These are phyloP conservation scores for Butyriboletus loyo DNA, from an alignment of 768 basidiomycete species.

Conservation along the genomic window DNA sequence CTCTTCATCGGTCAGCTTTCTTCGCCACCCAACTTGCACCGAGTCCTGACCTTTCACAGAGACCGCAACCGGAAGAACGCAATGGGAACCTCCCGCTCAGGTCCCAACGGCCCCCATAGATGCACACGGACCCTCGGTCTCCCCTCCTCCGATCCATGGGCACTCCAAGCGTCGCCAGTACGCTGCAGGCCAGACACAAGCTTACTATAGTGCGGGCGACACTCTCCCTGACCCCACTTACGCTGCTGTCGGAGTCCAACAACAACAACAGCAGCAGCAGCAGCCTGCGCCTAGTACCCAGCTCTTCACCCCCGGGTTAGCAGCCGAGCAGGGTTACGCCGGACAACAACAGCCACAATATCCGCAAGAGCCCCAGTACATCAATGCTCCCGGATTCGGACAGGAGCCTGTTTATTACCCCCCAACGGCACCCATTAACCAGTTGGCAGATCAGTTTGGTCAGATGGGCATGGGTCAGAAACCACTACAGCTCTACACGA, in stretches of 20 bases:
- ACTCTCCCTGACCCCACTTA: constrained; percentile 46
- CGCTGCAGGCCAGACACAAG: constrained; percentile 90
- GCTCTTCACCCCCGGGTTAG: constrained; percentile 85
- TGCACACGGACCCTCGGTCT: constrained; percentile 40
- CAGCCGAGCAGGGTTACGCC: constrained; percentile 63
- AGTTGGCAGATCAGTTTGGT: constrained; percentile 79
- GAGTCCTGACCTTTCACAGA: constrained; percentile 47
- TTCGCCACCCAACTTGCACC: constrained; percentile 4
- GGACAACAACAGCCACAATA: constrained; percentile 57
- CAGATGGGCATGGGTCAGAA: constrained; percentile 88
- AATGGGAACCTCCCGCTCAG: constrained; percentile 80
- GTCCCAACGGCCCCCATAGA: constrained; percentile 37
- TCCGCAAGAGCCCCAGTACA: constrained; percentile 42
- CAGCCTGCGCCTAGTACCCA: constrained; percentile 44
- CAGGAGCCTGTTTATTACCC: constrained; percentile 41
- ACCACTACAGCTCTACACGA: constrained; percentile 74
- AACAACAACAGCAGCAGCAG: neutral
- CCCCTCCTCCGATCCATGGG: constrained; percentile 42
- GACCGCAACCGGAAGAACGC: constrained; percentile 74
- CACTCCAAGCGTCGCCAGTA: constrained; percentile 83
- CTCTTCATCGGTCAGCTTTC: constrained; percentile 78
- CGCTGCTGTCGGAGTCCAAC: constrained; percentile 31
- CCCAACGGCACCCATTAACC: constrained; percentile 46
- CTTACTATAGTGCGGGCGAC: constrained; percentile 63
- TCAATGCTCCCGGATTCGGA: constrained; percentile 43